These are phyloP conservation scores for Fraxinus ornus DNA, from an alignment of 305 asterid species.

Conservation along the genomic window DNA sequence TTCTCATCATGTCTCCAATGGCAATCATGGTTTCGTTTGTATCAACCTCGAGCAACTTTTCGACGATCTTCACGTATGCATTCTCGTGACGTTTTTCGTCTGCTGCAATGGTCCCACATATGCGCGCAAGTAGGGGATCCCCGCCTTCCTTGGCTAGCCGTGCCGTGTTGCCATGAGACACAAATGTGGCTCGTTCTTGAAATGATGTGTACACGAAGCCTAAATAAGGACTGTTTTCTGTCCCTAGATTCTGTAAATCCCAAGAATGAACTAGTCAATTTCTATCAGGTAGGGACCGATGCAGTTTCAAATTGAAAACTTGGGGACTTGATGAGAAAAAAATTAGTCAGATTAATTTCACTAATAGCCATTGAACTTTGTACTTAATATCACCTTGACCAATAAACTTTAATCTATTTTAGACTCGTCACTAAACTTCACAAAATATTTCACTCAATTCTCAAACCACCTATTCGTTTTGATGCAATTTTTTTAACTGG, in stretches of 20 bases:
- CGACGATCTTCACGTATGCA: slow-evolving; percentile 29
- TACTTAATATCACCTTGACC: neutral
- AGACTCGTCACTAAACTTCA: neutral
- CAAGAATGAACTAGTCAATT: neutral
- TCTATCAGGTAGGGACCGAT: neutral
- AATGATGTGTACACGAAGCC: slow-evolving; percentile 42
- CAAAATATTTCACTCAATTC: neutral
- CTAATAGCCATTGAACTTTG: neutral
- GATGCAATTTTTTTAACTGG: neutral
- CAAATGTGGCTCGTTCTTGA: slow-evolving; percentile 45
- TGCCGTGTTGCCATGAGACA: slow-evolving; percentile 39
- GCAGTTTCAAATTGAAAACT: neutral
- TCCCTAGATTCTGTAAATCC: slow-evolving; percentile 16
- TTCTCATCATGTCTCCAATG: slow-evolving; percentile 40
- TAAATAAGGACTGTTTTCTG: slow-evolving; percentile 29
- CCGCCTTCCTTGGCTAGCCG: slow-evolving; percentile 37
- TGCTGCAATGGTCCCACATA: slow-evolving; percentile 41
- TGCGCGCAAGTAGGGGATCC: slow-evolving; percentile 30
- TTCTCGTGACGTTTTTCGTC: slow-evolving; percentile 47
- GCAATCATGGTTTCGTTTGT: slow-evolving; percentile 29
- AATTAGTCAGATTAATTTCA: neutral
- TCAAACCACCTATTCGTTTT: neutral
- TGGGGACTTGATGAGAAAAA: neutral
- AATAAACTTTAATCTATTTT: neutral
- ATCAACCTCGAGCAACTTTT: slow-evolving; percentile 34